Percentiles rank a stretch among this genome's conserved stretches.
phyloP scores from a whole-genome alignment of 164 flowering plant genomes.

The Magnolia kwangsiensis region DNA sequence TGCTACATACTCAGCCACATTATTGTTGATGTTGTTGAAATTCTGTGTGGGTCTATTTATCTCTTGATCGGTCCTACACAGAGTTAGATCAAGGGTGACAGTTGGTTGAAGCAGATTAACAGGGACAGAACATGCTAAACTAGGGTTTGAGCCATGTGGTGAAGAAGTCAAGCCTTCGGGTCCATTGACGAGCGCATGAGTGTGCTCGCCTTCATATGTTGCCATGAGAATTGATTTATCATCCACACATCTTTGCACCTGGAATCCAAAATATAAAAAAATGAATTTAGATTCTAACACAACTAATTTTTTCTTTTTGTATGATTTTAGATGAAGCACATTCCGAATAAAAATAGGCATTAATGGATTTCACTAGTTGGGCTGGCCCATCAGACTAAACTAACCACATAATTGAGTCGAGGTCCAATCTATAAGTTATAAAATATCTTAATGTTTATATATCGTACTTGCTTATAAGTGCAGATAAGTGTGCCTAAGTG shows the following conservation, averaged over 20 bases:
- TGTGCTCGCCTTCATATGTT: conserved; percentile 63
- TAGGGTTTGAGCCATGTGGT: not conserved
- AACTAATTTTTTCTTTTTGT: no score
- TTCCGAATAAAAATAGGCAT: no score
- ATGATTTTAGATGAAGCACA: no score
- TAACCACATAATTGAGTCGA: no score
- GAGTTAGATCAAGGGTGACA: conserved; percentile 24
- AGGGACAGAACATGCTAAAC: conserved; percentile 1
- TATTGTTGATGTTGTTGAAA: not conserved
- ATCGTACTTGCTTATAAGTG: no score
- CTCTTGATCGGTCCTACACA: conserved; percentile 8
- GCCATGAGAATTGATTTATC: conserved; percentile 40
- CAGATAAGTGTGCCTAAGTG: no score
- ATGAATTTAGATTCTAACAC: no score
- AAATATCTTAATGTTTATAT: no score
- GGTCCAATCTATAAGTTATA: no score
- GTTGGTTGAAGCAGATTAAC: conserved; percentile 9
- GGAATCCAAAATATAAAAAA: not conserved
- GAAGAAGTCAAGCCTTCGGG: conserved; percentile 3
- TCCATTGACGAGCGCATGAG: conserved; percentile 21
- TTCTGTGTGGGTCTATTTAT: not conserved
- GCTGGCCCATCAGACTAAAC: no score
- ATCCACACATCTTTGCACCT: conserved; percentile 53
- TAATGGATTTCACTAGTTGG: no score
- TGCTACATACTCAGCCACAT: conserved; percentile 31